Base-by-base conservation (phyloP, 2,329 filamentous ascomycete genomes). In the Microthyrium microscopicum region DNA sequence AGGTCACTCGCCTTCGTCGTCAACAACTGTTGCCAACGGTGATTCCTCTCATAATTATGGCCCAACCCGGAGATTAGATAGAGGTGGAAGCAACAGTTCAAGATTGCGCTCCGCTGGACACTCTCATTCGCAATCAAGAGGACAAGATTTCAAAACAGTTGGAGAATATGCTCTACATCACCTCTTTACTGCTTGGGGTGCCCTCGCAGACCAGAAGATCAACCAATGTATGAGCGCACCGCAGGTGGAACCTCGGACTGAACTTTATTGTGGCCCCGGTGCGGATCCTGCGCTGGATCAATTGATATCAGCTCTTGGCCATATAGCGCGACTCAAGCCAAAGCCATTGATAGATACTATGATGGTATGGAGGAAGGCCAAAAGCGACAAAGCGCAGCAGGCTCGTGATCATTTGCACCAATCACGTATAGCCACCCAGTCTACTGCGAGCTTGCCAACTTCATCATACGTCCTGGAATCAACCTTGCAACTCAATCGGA, bases 141-240 rank as follows among this genome's bases (percentile, higher is more conserved):
- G 76, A 32, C 70, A 72, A 34, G 82, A 92, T 41, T 71, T 78
- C 42, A 92, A 87, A 56, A 94, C 85, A 0, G 85, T 94, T n/a
- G 85, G 84, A 35, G 89, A 98, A 61, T 95, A 93, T 68, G 89
- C 89, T 15, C 63, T 98, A 39, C 87, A 95, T 56, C 87, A 95
- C 45, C 63, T 98, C 27, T 94, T 95, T 56, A 95, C 89, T 43
- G 84, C 85, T 67, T 98, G 98, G 57, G 89, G 95, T 49, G 79
- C 80, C 12, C 81, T 91, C 52, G 89, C 89, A n/a, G 89, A 98
- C 53, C 81, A 89, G 43, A 94, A 94, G 57, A 78, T 98, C 42
- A 84, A 80, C 44, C 77, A 83, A 46, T 93, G 83, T 50, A 77
- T 93, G 45, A 75, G 77, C 32, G 71, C 78, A 26, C 69, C 82